A percentile compares a stretch with the other conserved stretches of the same genome.
Conservation (phyloP, 352 stramenopile genomes). For the Phytophthora pisi region DNA sequence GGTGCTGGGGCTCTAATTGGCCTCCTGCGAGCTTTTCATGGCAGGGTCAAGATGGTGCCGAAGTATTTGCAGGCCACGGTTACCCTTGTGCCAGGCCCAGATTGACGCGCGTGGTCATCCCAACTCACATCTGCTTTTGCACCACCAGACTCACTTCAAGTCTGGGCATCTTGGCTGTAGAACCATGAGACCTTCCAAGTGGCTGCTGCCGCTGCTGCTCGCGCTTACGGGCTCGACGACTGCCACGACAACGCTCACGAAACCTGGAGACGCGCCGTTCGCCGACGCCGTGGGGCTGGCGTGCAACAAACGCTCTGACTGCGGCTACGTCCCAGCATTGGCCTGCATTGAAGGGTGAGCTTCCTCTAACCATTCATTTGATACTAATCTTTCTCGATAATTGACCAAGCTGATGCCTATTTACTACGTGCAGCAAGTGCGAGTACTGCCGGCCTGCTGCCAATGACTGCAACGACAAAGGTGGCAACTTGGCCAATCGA, state of each 20-base stretch:
- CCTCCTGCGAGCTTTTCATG: conserved; percentile 9
- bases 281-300: conserved; percentile 44
- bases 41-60: neutral
- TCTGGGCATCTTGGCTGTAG: neutral
- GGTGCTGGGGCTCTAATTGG: conserved; percentile 14
- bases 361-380: neutral
- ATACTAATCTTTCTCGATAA: neutral
- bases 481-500: conserved; percentile 54
- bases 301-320: conserved; percentile 60
- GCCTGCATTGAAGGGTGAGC: conserved; percentile 65
- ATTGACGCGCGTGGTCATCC: conserved; percentile 4
- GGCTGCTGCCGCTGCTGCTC: neutral
- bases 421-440: conserved; percentile 44
- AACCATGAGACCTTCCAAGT: neutral
- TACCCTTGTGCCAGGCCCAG: neutral
- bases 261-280: conserved; percentile 27
- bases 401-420: neutral
- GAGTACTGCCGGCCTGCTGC: conserved; percentile 59
- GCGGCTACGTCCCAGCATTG: conserved; percentile 72
- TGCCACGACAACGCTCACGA: conserved; percentile 8
- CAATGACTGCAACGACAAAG: conserved; percentile 52
- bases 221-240: neutral
- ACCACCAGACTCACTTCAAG: conserved; percentile 8
- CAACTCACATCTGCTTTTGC: conserved; percentile 25
- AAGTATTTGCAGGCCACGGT: neutral